Evolutionary conservation across 495 filamentous ascomycete species (phyloP), one percentile per base, ranked within the genome.

Genomic region (Podospora australis): DNA sequence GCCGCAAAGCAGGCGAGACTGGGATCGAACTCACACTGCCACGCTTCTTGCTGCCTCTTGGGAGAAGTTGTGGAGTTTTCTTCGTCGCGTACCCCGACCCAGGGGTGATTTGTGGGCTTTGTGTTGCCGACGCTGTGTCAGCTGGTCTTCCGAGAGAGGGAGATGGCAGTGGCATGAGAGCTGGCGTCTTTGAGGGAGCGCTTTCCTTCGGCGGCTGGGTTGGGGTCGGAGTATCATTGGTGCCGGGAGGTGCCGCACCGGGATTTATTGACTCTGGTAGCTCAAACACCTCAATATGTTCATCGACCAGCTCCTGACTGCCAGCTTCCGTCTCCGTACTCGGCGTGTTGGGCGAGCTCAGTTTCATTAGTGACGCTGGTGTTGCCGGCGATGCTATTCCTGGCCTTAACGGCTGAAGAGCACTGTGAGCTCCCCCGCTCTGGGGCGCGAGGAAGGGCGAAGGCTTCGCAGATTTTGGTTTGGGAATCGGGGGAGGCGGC

Each of bases 331-430:
- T 54, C 2, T 59, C 50, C 1, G 60, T 50, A 44, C 58, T 70
- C 25, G 64, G 55, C 22, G 62, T 65, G 41, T 59, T 70, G 9
- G 76, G 74, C 19, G 73, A 74, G 23, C 58, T 56, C 28, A 74
- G 55, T 42, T 80, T 84, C 82, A 95, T 91, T 50, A 95, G 64
- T n/a, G 87, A 89, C 13, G 88, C 87, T 0, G 88, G 88, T 2
- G 88, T 92, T 16, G 85, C 87, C 13, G 88, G 83, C 7, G 74
- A 76, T 24, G 64, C 64, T 7, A 66, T 58, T 4, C 65, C 64
- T 6, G 62, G 59, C 6, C 65, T 52, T 13, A 38, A 13, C 23
- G 62, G 41, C 36, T 58, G 56, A 6, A 59, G 39, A 14, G 29
- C 22, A 21, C 48, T 49, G 13, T 57, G 25, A 21, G 49, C 40